Conservation (phyloP, 805 yeast species). For the Yamadazyma insecticola region DNA sequence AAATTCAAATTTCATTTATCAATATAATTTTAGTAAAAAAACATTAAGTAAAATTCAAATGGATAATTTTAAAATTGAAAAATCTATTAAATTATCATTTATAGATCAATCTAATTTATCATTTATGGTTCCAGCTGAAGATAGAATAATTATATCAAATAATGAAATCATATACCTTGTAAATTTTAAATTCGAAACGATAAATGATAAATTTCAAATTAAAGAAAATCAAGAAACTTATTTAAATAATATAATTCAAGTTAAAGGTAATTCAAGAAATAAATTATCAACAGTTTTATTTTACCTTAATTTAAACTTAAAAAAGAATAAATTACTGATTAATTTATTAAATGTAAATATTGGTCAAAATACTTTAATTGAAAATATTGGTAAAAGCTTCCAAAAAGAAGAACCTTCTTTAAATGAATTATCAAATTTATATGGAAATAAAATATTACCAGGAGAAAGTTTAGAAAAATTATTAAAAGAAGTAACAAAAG, state of each 20-base stretch:
- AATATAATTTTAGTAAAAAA: no score
- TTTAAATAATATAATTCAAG: slow-evolving; percentile 24
- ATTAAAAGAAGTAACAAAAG: background rate
- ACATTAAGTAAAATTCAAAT: no score
- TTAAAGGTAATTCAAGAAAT: slow-evolving; percentile 40
- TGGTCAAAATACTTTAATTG: slow-evolving; percentile 65
- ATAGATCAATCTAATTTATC: slow-evolving; percentile 18
- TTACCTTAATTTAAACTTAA: slow-evolving; percentile 35
- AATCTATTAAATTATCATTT: slow-evolving; percentile 1
- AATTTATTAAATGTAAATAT: slow-evolving; percentile 49
- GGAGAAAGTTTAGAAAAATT: slow-evolving; percentile 1
- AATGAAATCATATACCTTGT: slow-evolving; percentile 38
- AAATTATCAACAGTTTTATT: slow-evolving; percentile 39
- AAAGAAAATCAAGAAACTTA: slow-evolving; percentile 6
- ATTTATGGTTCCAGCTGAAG: slow-evolving; percentile 37
- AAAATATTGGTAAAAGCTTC: slow-evolving; percentile 64
- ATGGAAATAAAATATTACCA: slow-evolving; percentile 1
- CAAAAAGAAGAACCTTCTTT: background rate
- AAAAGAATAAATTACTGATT: slow-evolving; percentile 40
- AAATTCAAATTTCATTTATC: no score
- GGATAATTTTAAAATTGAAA: slow-evolving; percentile 4
- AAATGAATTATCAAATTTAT: background rate
- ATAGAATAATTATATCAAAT: slow-evolving; percentile 42
- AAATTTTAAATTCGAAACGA: slow-evolving; percentile 41
- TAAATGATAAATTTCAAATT: slow-evolving; percentile 28